phyloP scores from a whole-genome alignment of 2,329 filamentous ascomycete species.

The Xylariaceae sp. region DNA sequence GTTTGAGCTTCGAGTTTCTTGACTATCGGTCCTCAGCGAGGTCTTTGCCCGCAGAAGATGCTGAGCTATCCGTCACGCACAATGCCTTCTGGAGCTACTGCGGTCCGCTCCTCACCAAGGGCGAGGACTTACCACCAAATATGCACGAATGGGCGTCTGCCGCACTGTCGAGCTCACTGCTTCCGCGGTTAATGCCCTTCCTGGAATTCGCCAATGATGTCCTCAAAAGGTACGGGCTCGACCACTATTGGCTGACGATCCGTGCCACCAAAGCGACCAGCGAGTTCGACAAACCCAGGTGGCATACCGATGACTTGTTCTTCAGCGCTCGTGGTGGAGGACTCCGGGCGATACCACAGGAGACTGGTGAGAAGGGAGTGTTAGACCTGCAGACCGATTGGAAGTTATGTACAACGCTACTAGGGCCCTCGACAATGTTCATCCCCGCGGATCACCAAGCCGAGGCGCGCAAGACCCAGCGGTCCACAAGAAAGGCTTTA shows the following conservation, averaged over 20 bases:
- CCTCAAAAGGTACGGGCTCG: constrained; percentile 43
- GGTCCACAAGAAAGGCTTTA: constrained; percentile 34
- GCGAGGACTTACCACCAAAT: constrained; percentile 41
- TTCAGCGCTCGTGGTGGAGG: constrained; percentile 38
- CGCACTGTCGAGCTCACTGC: constrained; percentile 44
- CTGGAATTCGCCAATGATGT: constrained; percentile 47
- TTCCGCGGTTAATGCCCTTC: constrained; percentile 47
- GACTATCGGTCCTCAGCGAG: constrained; percentile 20
- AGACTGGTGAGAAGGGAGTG: background rate
- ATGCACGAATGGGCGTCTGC: constrained; percentile 47
- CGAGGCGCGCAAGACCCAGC: constrained; percentile 43
- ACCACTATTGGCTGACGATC: constrained; percentile 55
- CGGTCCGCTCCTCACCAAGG: constrained; percentile 45
- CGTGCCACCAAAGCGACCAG: constrained; percentile 50
- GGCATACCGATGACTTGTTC: constrained; percentile 58
- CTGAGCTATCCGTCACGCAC: constrained; percentile 33
- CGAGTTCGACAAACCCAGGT: constrained; percentile 52
- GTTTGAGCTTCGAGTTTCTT: constrained; percentile 35
- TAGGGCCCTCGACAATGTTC: constrained; percentile 55
- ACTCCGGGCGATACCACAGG: constrained; percentile 20
- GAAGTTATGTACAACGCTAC: constrained; percentile 55
- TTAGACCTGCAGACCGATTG: constrained; percentile 47
- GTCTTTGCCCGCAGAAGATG: background rate
- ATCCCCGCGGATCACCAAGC: constrained; percentile 41
- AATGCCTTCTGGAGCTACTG: constrained; percentile 52